Evolutionary conservation across 345 rosid species (phyloP).

Genomic region (thale cress (Arabidopsis thaliana)): TAIR10.1 NC_003076.8:4719001-4719500

Average conservation of each 20-base stretch:
- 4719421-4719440: constrained; percentile 57
- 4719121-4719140: neutral
- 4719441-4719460: neutral
- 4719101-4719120: neutral
- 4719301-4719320: neutral
- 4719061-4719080: neutral
- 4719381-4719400: constrained; percentile 58
- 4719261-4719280: constrained; percentile 32
- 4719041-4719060: neutral
- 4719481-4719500: neutral
- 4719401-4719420: constrained; percentile 47
- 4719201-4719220: constrained; percentile 12
- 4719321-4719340: neutral
- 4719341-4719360: constrained; percentile 21
- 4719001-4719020: neutral
- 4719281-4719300: constrained; percentile 6
- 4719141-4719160: constrained; percentile 26
- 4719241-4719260: constrained; percentile 31
- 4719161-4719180: constrained; percentile 5
- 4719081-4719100: neutral
- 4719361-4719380: constrained; percentile 45
- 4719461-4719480: neutral
- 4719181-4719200: constrained; percentile 14
- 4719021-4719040: neutral
- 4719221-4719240: neutral